Percentiles rank a stretch among this genome's conserved stretches.
Conservation (phyloP, 768 basidiomycete species). For the Pholiota microspora region DNA sequence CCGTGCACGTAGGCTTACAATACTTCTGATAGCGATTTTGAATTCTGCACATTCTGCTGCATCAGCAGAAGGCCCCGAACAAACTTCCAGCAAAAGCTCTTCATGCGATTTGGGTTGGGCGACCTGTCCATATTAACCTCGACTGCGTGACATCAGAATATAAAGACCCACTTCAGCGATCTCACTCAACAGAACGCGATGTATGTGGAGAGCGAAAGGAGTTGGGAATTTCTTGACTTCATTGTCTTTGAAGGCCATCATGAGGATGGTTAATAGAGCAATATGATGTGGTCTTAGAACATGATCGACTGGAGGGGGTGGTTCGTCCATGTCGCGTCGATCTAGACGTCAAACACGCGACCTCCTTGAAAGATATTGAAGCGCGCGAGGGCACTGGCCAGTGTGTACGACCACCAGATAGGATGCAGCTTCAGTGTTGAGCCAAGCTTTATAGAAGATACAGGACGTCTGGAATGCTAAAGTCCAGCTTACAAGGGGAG, state of each 20-base stretch:
- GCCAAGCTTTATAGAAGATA: too few relatives aligned
- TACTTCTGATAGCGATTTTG: slow-evolving; percentile 41
- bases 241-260: slow-evolving; percentile 61
- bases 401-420: too few relatives aligned
- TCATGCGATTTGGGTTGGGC: slow-evolving; percentile 55
- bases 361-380: neutral
- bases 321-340: slow-evolving; percentile 35
- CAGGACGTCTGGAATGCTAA: too few relatives aligned
- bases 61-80: slow-evolving; percentile 43
- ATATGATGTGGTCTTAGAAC: slow-evolving; percentile 78
- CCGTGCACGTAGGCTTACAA: slow-evolving; percentile 19
- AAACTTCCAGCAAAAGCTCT: slow-evolving; percentile 45
- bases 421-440: too few relatives aligned
- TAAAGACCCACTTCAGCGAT: slow-evolving; percentile 57
- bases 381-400: neutral
- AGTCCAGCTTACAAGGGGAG: too few relatives aligned
- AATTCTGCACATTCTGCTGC: slow-evolving; percentile 40
- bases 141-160: neutral
- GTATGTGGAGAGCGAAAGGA: slow-evolving; percentile 58
- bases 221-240: slow-evolving; percentile 52
- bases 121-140: slow-evolving; percentile 41
- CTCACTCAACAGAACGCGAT: slow-evolving; percentile 68
- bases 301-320: slow-evolving; percentile 63
- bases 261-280: slow-evolving; percentile 59
- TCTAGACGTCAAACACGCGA: neutral